phyloP scores from a whole-genome alignment of 148 eudicot genomes.

The Dysphania ambrosioides region DNA sequence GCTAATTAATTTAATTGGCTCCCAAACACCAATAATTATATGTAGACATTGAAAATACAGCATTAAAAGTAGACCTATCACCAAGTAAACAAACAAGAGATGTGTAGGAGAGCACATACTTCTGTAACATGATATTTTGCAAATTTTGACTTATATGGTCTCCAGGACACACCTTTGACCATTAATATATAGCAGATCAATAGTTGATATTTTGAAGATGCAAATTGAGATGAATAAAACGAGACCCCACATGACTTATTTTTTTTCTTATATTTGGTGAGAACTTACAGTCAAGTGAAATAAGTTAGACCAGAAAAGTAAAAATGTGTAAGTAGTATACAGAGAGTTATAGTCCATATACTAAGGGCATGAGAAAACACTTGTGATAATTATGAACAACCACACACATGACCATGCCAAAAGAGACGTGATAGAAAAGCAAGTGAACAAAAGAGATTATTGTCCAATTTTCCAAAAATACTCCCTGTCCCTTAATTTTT shows the following conservation, averaged over 20 bases:
- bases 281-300: background rate
- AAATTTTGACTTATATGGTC: background rate
- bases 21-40: background rate
- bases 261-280: background rate
- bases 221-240: background rate
- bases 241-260: background rate
- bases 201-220: no score
- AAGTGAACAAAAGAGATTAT: background rate
- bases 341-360: background rate
- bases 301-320: background rate
- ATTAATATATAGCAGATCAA: no score
- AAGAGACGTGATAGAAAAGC: background rate
- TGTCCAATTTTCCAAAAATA: background rate
- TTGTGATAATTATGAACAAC: background rate
- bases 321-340: background rate
- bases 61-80: background rate
- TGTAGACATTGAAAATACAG: background rate
- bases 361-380: background rate
- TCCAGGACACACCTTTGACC: background rate
- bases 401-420: background rate
- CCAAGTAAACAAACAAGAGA: background rate
- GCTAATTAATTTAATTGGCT: background rate
- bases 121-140: background rate
- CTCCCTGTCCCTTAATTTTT: no score
- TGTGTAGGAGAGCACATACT: background rate